Evolutionary conservation across 2,329 filamentous ascomycete genomes (phyloP), one percentile per base, ranked within the genome.

Genomic region (Escovopsis weberi): DNA sequence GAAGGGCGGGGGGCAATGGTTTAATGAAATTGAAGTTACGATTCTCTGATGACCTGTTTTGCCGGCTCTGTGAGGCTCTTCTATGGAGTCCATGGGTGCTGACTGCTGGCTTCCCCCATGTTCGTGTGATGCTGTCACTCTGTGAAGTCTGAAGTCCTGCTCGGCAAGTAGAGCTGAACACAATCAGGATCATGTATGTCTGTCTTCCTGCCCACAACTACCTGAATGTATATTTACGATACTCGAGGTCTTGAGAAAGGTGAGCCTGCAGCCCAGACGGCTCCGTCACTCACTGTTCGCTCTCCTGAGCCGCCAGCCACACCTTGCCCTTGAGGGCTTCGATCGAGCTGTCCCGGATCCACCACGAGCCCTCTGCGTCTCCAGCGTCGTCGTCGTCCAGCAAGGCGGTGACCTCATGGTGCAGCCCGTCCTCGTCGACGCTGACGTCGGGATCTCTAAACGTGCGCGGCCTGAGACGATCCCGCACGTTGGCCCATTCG

Each of bases 261-360:
- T 23, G 23, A 23, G 6, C 23, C 11, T 36, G 19, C 7, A 18
- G 28, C 28, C 28, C 28, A 9, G 28, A 38, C 7, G 26, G 28
- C 39, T 26, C 4, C 23, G 18, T 35, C 42, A 34, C 35, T 47
- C 47, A 47, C 7, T 32, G 28, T 23, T 37, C 55, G 3, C 51
- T 57, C 32, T 60, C 62, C 34, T 63, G 56, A 3, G 65, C 66
- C 15, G 64, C 66, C 43, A 75, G 59, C 67, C 72, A 76, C 1
- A 73, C 65, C 49, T 61, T 66, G 0, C 73, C 72, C 56, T 74
- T 76, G 38, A 78, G 54, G 33, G 62, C 60, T 53, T 77, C 73
- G 12, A 78, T 63, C 6, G 70, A 66, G 34, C 68, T 69, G 41
- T 75, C 70, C 40, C 68, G 57, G 54, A 78, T 60, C 74, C 74